Percentiles rank a stretch among this genome's conserved stretches.
phyloP scores from a whole-genome alignment of 2,329 filamentous ascomycete species.

The Paradendryphiella salina region DNA sequence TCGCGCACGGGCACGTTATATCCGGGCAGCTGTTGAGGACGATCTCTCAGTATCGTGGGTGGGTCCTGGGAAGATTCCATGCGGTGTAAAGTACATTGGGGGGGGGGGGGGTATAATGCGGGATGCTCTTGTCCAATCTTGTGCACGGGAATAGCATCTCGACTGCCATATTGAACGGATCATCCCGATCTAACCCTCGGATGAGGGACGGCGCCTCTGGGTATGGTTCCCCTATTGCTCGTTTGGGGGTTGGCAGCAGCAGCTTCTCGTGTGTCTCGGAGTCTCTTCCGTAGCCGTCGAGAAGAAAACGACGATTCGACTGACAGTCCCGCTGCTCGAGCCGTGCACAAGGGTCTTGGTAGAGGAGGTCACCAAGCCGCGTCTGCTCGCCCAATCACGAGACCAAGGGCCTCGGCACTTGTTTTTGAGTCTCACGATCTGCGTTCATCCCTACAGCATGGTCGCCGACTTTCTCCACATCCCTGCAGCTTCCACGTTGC shows the following conservation, averaged over 20 bases:
- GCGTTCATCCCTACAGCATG: conserved; percentile 2
- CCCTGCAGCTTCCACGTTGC: conserved; percentile 13
- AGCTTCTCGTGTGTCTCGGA: background rate
- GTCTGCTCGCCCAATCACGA: background rate
- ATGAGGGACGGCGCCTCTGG: background rate
- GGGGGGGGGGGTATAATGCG: background rate
- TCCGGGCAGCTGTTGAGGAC: conserved; percentile 1
- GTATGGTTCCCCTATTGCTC: conserved; percentile 1
- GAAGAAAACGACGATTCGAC: background rate
- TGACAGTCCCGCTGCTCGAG: conserved; percentile 1
- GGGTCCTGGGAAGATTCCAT: background rate
- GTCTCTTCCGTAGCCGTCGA: background rate
- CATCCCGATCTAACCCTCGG: conserved; percentile 2
- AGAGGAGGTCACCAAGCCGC: conserved; percentile 1
- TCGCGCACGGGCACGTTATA: too few species aligned
- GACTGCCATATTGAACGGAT: background rate
- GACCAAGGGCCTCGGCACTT: conserved; percentile 11
- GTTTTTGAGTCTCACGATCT: conserved; percentile 13
- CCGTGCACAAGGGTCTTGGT: conserved; percentile 1
- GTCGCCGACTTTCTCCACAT: conserved; percentile 12
- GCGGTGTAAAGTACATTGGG: conserved; percentile 5
- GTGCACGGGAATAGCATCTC: background rate
- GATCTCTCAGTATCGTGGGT: conserved; percentile 5
- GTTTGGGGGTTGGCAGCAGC: background rate
- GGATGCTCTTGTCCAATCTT: background rate